Evolutionary conservation across 805 yeast species (phyloP).

Genomic region (Grigorovia yakushimaensis): DNA sequence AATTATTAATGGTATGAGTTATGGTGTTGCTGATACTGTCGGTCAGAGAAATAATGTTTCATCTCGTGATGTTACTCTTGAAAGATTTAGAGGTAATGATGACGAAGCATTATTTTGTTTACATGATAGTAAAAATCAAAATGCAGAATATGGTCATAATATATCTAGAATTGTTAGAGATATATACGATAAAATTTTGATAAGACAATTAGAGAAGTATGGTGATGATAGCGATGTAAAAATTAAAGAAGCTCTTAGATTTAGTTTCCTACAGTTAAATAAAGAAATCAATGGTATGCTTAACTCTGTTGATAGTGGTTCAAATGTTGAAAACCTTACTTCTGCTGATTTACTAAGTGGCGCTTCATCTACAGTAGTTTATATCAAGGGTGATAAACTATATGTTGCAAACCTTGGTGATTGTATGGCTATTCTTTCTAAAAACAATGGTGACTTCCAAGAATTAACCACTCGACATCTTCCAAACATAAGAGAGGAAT

Average conservation of each 20-base stretch:
- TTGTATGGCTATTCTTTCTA: constrained; percentile 68
- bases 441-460: constrained; percentile 72
- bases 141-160: constrained; percentile 44
- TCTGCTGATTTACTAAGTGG: constrained; percentile 72
- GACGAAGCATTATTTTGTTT: constrained; percentile 73
- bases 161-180: constrained; percentile 66
- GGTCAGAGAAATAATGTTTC: constrained; percentile 59
- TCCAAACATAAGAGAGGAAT: constrained; percentile 68
- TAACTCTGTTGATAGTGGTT: constrained; percentile 43
- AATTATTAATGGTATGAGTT: constrained; percentile 60
- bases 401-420: constrained; percentile 91
- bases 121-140: constrained; percentile 69
- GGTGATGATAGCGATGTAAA: constrained; percentile 32
- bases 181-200: constrained; percentile 58
- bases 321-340: constrained; percentile 41
- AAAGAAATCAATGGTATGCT: constrained; percentile 57
- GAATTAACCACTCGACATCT: constrained; percentile 70
- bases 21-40: constrained; percentile 85
- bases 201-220: constrained; percentile 31
- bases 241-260: constrained; percentile 66
- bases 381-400: constrained; percentile 57
- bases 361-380: constrained; percentile 73
- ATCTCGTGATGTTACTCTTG: constrained; percentile 76
- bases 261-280: constrained; percentile 71
- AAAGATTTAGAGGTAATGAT: constrained; percentile 75